Evolutionary conservation across 768 basidiomycete genomes (phyloP).

Genomic region (Leccinum variicolor): DNA sequence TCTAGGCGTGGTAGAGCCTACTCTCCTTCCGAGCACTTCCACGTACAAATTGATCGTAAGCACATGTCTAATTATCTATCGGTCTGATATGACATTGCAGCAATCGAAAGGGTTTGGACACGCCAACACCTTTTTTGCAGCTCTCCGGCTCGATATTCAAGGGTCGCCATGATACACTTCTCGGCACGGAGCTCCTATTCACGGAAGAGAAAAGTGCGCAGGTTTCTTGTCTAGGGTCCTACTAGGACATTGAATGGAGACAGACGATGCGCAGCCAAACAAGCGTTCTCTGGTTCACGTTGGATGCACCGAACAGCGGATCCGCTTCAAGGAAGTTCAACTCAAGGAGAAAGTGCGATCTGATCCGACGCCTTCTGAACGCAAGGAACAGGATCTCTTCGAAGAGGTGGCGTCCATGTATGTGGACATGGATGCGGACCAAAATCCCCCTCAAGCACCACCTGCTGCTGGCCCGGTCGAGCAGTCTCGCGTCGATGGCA

Average conservation of each 20-base stretch:
- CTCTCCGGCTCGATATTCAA: conserved; percentile 72
- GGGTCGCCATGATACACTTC: conserved; percentile 59
- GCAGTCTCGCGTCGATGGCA: conserved; percentile 1
- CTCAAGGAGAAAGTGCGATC: conserved; percentile 42
- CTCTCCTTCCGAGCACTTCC: conserved; percentile 67
- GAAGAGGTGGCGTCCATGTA: conserved; percentile 21
- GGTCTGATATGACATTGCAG: not conserved
- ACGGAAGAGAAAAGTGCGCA: conserved; percentile 60
- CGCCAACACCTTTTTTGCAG: conserved; percentile 73
- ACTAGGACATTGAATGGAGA: conserved; percentile 28
- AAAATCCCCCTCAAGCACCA: not conserved
- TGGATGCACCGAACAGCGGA: conserved; percentile 53
- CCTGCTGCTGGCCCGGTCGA: not conserved
- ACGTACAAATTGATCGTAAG: conserved; percentile 75
- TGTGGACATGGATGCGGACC: conserved; percentile 11
- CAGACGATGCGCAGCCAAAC: conserved; percentile 57
- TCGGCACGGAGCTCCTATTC: conserved; percentile 78
- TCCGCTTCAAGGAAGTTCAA: conserved; percentile 71
- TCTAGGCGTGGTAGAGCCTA: conserved; percentile 67
- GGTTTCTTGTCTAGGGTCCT: too few relatives aligned
- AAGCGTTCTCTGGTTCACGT: conserved; percentile 45
- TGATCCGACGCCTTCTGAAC: conserved; percentile 5
- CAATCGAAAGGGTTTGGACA: conserved; percentile 62
- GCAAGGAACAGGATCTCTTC: conserved; percentile 7
- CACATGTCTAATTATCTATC: not conserved